A percentile compares a stretch with the other conserved stretches of the same genome.
phyloP scores from a whole-genome alignment of 2,329 filamentous ascomycete genomes.

The Curvularia lunata region DNA sequence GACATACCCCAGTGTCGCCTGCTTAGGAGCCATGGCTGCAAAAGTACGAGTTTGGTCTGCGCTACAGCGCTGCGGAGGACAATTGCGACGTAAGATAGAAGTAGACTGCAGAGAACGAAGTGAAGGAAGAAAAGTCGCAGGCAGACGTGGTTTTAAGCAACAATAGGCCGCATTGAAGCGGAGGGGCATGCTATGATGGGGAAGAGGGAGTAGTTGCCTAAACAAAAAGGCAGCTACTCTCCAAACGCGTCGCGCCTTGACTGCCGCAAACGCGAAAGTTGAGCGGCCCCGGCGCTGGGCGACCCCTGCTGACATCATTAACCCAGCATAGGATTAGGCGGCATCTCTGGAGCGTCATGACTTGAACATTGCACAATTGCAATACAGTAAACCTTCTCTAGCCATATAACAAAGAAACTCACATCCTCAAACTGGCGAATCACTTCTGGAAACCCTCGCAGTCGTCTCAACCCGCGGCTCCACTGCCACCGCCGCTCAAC shows the following conservation, averaged over 20 bases:
- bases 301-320: slow-evolving; percentile 44
- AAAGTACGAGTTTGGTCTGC: slow-evolving; percentile 17
- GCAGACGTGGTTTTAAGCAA: slow-evolving; percentile 7
- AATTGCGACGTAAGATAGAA: slow-evolving; percentile 12
- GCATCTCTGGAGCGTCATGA: slow-evolving; percentile 18
- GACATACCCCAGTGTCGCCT: slow-evolving; percentile 89
- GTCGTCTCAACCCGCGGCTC: background rate
- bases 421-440: slow-evolving; percentile 34
- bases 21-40: slow-evolving; percentile 64
- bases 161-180: slow-evolving; percentile 37
- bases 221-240: slow-evolving; percentile 22
- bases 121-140: slow-evolving; percentile 13
- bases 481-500: slow-evolving; percentile 8
- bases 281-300: slow-evolving; percentile 7
- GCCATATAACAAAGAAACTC: background rate
- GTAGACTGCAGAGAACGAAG: slow-evolving; percentile 16
- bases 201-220: slow-evolving; percentile 21
- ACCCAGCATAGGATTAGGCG: slow-evolving; percentile 23
- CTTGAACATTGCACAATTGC: slow-evolving; percentile 10
- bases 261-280: slow-evolving; percentile 32
- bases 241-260: slow-evolving; percentile 37
- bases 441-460: slow-evolving; percentile 37
- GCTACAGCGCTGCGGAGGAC: slow-evolving; percentile 11
- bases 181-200: slow-evolving; percentile 40
- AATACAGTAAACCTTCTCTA: background rate